Base-by-base conservation (phyloP, 208 protist genomes). In the Leishmania mexicana region DNA sequence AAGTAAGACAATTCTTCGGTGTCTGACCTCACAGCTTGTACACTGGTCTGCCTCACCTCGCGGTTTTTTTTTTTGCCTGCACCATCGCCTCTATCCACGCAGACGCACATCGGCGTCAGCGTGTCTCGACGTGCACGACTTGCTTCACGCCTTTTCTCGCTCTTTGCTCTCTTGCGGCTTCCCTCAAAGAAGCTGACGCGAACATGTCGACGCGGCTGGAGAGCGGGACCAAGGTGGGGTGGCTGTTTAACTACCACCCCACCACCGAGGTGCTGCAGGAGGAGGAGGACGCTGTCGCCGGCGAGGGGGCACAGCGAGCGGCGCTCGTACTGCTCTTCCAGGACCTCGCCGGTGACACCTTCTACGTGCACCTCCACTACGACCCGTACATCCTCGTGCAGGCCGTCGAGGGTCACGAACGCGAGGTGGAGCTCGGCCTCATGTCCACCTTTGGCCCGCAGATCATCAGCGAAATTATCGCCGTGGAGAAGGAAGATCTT, bases 361-460 rank as follows among this genome's bases (percentile, higher is more conserved):
- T 98, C 79, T 88, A 86, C 79, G 88, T 92, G 40, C 87, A 94
- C 79, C 78, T 96, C 8, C 89, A 90, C 60, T 96, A 94, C 81
- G 78, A 94, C 70, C 93, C 94, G 1, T 98, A 97, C 88, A 86
- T 98, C 71, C 83, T 95, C 64, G 84, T 98, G 31, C 86, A 91
- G 54, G 58, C 88, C 10, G 87, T 92, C 42, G 94, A 98, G 64
- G 95, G 95, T 28, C 92, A 96, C 81, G 92, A 98, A 70, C 86
- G 89, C 15, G 99, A 99, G 83, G 98, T 99, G 62, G 98, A 99
- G 83, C 85, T 97, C 0, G 98, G 94, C 45, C 71, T 99, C 8
- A 91, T 95, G 67, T 92, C 92, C 15, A 92, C 94, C 77, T 99
- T 99, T 81, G 94, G 96, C 1, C 88, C 89, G 24, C 87, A 91